These are phyloP conservation scores for Solanum pimpinellifolium DNA, from an alignment of 257 asterid genomes.

Conservation along the genomic window DNA sequence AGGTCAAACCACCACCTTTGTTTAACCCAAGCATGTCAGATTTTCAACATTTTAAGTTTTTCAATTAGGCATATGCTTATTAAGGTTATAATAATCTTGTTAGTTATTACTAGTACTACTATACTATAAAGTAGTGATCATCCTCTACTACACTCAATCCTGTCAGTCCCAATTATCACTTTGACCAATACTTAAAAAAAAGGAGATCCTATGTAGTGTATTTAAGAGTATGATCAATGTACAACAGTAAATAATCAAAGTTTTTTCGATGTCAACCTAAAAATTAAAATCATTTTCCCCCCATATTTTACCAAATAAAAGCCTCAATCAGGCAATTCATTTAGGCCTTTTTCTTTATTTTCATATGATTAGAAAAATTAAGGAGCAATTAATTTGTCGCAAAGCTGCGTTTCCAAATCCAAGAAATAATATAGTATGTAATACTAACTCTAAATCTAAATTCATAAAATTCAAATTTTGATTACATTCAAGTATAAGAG, in stretches of 20 bases:
- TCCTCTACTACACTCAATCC: not conserved
- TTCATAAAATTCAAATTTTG: not conserved
- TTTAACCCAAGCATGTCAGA: not conserved
- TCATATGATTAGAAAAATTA: not conserved
- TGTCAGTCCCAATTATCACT: not conserved
- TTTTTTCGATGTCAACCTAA: not conserved
- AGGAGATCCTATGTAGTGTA: not conserved
- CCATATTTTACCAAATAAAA: not conserved
- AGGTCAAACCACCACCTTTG: not conserved
- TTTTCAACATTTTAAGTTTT: not conserved
- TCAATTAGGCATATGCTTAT: not conserved
- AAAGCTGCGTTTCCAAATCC: not conserved
- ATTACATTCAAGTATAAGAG: not conserved
- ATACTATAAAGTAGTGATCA: not conserved
- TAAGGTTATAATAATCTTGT: not conserved
- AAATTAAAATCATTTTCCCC: not conserved
- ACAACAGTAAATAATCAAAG: not conserved
- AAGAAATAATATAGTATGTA: not conserved
- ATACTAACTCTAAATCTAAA: accelerated
- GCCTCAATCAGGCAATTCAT: not conserved
- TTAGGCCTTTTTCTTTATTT: not conserved
- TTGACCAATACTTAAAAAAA: not conserved
- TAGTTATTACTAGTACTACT: not conserved
- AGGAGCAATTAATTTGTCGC: not conserved
- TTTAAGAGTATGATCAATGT: not conserved